A percentile compares a stretch with the other conserved stretches of the same genome.
These are phyloP conservation scores for Pythium rhizo-oryzae DNA, from an alignment of 352 stramenopile genomes.

Conservation along the genomic window DNA sequence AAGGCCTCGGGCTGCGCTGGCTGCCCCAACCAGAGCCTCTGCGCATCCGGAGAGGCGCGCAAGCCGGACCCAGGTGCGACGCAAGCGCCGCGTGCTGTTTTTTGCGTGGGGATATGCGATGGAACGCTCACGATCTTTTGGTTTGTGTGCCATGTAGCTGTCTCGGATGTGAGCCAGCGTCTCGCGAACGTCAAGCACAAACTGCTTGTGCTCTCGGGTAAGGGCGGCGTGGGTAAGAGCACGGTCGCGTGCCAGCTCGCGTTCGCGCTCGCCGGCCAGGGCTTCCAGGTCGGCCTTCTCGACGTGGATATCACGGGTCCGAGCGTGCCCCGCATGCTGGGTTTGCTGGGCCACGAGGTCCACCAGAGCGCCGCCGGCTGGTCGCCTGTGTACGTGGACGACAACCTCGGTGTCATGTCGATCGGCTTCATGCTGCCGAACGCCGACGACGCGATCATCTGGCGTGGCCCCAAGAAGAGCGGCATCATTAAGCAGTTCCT, in stretches of 20 bases:
- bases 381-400: slow-evolving; percentile 98
- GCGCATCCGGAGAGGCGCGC: slow-evolving; percentile 91
- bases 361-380: slow-evolving; percentile 98
- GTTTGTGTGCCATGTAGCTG: slow-evolving; percentile 29
- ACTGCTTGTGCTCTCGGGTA: slow-evolving; percentile 98
- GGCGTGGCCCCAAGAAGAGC: slow-evolving; percentile 99
- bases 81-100: too few relatives aligned
- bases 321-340: slow-evolving; percentile 98
- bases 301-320: slow-evolving; percentile 99
- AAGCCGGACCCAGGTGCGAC: slow-evolving; percentile 77
- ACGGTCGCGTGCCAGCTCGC: slow-evolving; percentile 98
- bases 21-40: slow-evolving; percentile 98
- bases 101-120: too few relatives aligned
- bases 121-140: not conserved
- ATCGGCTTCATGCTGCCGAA: slow-evolving; percentile 99
- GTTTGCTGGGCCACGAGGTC: slow-evolving; percentile 92
- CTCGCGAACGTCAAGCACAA: slow-evolving; percentile 94
- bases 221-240: slow-evolving; percentile 99
- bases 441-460: slow-evolving; percentile 99
- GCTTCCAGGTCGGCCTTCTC: slow-evolving; percentile 96
- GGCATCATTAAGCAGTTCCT: slow-evolving; percentile 99
- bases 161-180: slow-evolving; percentile 89
- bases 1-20: slow-evolving; percentile 95
- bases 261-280: slow-evolving; percentile 94
- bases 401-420: slow-evolving; percentile 99